Base-by-base conservation (phyloP, 2,329 filamentous ascomycete species). In the Colletotrichum musicola region DNA sequence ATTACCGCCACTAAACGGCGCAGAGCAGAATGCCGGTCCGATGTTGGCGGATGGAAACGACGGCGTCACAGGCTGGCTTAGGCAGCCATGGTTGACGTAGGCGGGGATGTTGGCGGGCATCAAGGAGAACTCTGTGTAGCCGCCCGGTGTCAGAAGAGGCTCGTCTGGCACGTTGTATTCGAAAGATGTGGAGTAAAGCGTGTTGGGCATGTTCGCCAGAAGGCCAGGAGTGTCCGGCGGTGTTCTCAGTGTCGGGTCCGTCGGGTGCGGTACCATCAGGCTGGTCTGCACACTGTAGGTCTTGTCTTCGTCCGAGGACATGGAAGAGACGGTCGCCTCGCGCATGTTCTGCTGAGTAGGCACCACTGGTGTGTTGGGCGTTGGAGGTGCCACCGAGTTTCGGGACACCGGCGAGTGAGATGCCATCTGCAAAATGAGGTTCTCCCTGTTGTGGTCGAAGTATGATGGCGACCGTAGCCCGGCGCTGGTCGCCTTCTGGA, bases 171-270 rank as follows among this genome's bases (percentile, higher is more conserved):
- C 75, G 6, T 79, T 72, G 70, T 80, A 77, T 64, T 80, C 73
- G 68, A 80, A 77, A 10, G 7, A 35, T 58, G 78, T 80, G 12
- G 78, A 73, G 10, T 81, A 81, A 65, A 82, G 80, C n/a, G 80
- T 73, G 57, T 78, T 77, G 59, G 81, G 80, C 50, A 83, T 77
- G 61, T 79, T 78, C 35, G 81, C 77, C 69, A 84, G 75, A 42
- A 86, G 73, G 16, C 84, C 85, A 0, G 86, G 86, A 1, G 86
- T 88, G 4, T 81, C 83, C 3, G 86, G 86, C 14, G 86, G 86
- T 6, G 86, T 88, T 72, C 85, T 84, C 56, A 87, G 77, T 18
- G 82, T 83, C 20, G 81, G 77, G 69, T 86, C 83, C 22, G 72
- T 65, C 61, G 77, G 75, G 12, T 76, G 68, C 13, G 63, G 75